Evolutionary conservation across 2,329 filamentous ascomycete species (phyloP).

Genomic region (Zymoseptoria pseudotritici): DNA sequence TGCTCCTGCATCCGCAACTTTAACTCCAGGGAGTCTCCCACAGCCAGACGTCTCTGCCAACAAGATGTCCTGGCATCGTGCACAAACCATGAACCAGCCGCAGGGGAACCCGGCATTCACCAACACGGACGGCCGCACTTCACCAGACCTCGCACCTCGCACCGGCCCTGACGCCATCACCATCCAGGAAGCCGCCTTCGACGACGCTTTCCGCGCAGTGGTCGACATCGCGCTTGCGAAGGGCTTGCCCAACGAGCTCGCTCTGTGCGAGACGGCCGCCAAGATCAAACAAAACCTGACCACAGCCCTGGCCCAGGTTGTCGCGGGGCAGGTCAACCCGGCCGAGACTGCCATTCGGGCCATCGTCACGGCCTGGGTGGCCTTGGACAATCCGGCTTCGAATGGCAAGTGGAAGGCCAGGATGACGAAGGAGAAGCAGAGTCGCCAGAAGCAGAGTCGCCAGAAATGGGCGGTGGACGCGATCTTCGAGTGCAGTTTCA

Average conservation of each 20-base stretch:
- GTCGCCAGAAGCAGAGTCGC: not conserved
- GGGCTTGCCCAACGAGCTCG: no score
- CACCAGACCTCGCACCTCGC: not conserved
- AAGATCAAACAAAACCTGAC: not conserved
- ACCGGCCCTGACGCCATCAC: not conserved
- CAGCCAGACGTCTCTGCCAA: no score
- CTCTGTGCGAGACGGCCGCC: not conserved
- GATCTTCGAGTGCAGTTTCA: not conserved
- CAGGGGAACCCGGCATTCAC: not conserved
- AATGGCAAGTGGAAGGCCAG: not conserved
- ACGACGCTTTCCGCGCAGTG: not conserved
- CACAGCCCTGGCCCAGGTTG: not conserved
- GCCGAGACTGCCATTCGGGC: not conserved
- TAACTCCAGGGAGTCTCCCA: no score
- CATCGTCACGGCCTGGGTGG: not conserved
- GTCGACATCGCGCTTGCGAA: not conserved
- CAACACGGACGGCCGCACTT: not conserved
- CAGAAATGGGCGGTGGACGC: not conserved
- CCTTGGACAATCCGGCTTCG: not conserved
- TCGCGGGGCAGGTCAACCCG: not conserved
- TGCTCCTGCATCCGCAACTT: not conserved
- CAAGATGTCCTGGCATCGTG: no score
- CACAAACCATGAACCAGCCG: not conserved
- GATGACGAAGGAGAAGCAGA: not conserved
- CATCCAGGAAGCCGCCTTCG: not conserved